These are phyloP conservation scores for Candida sp. DNA, from an alignment of 1,139 yeast genomes.

Conservation along the genomic window DNA sequence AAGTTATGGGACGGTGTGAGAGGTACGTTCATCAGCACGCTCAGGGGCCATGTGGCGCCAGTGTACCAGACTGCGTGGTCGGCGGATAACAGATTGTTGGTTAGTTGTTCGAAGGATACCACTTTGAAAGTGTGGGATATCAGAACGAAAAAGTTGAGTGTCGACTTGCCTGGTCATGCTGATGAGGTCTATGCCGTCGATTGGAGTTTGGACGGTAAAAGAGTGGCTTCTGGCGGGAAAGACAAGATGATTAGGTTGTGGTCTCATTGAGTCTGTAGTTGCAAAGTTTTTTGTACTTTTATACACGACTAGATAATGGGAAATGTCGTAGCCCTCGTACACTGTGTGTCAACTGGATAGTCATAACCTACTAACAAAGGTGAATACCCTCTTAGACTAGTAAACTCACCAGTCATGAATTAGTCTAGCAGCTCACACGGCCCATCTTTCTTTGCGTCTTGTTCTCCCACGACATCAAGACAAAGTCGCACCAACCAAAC, in stretches of 20 bases:
- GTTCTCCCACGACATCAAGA: too few species aligned
- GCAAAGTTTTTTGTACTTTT: too few species aligned
- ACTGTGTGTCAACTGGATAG: too few species aligned
- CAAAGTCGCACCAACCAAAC: too few species aligned
- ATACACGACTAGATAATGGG: too few species aligned
- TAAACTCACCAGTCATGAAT: too few species aligned
- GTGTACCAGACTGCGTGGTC: conserved; percentile 99
- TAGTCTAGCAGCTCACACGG: too few species aligned
- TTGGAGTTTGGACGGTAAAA: conserved; percentile 95
- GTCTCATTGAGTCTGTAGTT: conserved; percentile 61
- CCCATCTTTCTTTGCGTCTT: too few species aligned
- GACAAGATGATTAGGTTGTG: conserved; percentile 94
- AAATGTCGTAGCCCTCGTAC: too few species aligned
- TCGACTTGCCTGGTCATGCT: conserved; percentile 95
- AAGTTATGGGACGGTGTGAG: conserved; percentile 96
- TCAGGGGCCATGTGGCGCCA: conserved; percentile 97
- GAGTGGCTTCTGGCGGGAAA: conserved; percentile 96
- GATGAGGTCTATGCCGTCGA: conserved; percentile 98
- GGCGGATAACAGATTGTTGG: conserved; percentile 88
- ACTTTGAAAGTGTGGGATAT: conserved; percentile 98
- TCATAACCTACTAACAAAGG: too few species aligned
- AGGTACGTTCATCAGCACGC: conserved; percentile 88
- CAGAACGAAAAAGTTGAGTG: conserved; percentile 78
- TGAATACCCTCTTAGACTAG: too few species aligned
- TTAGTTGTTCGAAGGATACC: conserved; percentile 95